Base-by-base conservation (phyloP, 495 filamentous ascomycete species). In the Tetracladium setigerum region DNA sequence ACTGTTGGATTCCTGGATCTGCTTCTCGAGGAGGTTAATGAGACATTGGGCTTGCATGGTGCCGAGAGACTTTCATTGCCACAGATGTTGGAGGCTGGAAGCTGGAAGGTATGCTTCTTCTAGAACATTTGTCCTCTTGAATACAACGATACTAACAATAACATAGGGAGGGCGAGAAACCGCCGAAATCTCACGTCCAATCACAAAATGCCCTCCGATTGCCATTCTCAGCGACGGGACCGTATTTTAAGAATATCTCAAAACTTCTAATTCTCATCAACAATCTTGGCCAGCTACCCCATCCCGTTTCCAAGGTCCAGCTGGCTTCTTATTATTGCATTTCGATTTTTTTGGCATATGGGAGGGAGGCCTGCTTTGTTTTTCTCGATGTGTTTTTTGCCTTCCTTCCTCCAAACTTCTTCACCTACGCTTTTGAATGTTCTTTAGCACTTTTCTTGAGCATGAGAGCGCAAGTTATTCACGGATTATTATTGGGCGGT, bases 211-310 rank as follows among this genome's bases (percentile, higher is more conserved):
- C 59, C 89, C 94, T 15, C 92, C 92, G 4, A 97, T 98, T 57
- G 83, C 95, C 70, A 96, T 97, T 54, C 76, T 95, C 45, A 94
- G 86, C 50, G 92, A 98, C 62, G 92, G 92, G 38, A 97, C 92
- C 7, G 89, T 98, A 44, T 95, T 98, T 62, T 96, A 81, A 44
- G 22, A 7, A 27, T 27, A 27, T 7, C 22, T 27, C 22, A 27
- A n/a, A 27, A 27, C 22, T 7, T 27, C 22, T 27, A 7, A 3
- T 27, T 27, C 22, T 27, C n/a, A n/a, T n/a, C n/a, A n/a, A n/a
- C n/a, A n/a, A n/a, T n/a, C n/a, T n/a, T n/a, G n/a, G n/a, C n/a
- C n/a, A n/a, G n/a, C n/a, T n/a, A n/a, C n/a, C 22, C 22, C 7
- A 27, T 7, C 3, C 7, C 7, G 22, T 27, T 27, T 27, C 7